These are phyloP conservation scores for Russula sp. DNA, from an alignment of 768 basidiomycete species.

Conservation along the genomic window DNA sequence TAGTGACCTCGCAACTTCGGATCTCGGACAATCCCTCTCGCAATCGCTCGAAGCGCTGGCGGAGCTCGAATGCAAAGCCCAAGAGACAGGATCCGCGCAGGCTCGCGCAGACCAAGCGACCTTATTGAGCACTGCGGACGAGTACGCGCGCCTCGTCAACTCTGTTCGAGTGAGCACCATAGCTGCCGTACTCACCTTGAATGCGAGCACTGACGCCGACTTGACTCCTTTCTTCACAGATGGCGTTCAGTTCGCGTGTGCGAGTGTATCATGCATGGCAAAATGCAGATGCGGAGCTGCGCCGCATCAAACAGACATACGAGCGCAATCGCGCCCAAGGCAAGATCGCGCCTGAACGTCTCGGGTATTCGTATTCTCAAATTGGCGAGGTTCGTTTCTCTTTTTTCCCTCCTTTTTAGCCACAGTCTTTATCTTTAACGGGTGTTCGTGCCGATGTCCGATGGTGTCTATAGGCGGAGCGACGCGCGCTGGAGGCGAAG, in stretches of 20 bases:
- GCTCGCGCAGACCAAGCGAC: conserved; percentile 78
- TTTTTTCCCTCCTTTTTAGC: neutral
- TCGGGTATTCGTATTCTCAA: conserved; percentile 67
- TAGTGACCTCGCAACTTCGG: conserved; percentile 64
- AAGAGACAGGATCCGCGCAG: conserved; percentile 68
- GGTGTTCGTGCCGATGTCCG: neutral
- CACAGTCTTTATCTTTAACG: neutral
- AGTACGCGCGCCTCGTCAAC: conserved; percentile 87
- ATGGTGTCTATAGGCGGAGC: conserved; percentile 57
- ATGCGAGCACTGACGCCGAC: neutral
- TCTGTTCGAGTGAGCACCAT: conserved; percentile 66
- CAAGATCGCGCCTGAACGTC: conserved; percentile 58
- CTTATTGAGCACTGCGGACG: conserved; percentile 81
- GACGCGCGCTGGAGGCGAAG: conserved; percentile 74
- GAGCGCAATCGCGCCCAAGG: conserved; percentile 81
- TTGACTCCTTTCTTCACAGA: conserved; percentile 35
- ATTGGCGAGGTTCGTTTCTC: conserved; percentile 63
- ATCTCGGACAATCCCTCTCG: conserved; percentile 68
- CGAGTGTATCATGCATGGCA: conserved; percentile 82
- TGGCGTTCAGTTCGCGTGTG: conserved; percentile 84
- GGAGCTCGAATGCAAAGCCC: conserved; percentile 65
- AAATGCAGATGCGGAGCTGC: conserved; percentile 64
- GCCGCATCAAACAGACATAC: conserved; percentile 66
- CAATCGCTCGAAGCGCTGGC: conserved; percentile 64
- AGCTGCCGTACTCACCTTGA: neutral